Percentiles rank a stretch among this genome's conserved stretches.
These are phyloP conservation scores for Pichia sp. DNA, from an alignment of 1,139 yeast genomes.

Conservation along the genomic window DNA sequence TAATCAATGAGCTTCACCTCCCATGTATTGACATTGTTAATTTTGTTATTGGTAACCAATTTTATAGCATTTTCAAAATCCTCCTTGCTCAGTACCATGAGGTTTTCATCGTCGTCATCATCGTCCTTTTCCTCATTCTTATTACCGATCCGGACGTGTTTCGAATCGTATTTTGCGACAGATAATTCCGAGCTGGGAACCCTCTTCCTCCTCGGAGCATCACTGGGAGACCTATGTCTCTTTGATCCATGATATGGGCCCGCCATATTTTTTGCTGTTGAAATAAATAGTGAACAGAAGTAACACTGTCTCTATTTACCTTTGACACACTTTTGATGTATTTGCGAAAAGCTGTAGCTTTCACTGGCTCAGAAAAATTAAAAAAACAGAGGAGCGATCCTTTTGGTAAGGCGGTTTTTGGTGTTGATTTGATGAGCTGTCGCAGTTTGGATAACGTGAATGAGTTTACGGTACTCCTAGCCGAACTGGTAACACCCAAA, in stretches of 20 bases:
- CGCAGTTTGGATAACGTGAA: not conserved
- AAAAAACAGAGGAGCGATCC: not conserved
- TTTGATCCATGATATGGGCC: not conserved
- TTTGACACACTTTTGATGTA: not conserved
- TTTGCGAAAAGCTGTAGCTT: not conserved
- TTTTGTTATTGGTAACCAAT: conserved; percentile 82
- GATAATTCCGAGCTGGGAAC: not conserved
- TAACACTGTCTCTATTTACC: not conserved
- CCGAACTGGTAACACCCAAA: not conserved
- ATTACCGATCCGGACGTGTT: not conserved
- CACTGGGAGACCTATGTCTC: not conserved
- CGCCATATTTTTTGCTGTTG: not conserved
- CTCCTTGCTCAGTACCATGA: conserved; percentile 8
- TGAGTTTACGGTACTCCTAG: not conserved
- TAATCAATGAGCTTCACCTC: conserved; percentile 84
- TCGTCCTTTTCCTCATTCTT: conserved; percentile 3
- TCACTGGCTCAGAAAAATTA: not conserved
- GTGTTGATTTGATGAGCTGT: not conserved
- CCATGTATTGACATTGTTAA: conserved; percentile 69
- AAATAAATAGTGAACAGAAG: not conserved
- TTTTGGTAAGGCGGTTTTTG: not conserved
- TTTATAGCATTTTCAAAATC: conserved; percentile 84
- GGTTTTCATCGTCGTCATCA: conserved; percentile 3
- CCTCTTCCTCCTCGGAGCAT: not conserved
- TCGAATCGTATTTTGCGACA: not conserved